Evolutionary conservation across 202 grass and related monocot species (phyloP).

Genomic region (Schoenoplectus tabernaemontani): DNA sequence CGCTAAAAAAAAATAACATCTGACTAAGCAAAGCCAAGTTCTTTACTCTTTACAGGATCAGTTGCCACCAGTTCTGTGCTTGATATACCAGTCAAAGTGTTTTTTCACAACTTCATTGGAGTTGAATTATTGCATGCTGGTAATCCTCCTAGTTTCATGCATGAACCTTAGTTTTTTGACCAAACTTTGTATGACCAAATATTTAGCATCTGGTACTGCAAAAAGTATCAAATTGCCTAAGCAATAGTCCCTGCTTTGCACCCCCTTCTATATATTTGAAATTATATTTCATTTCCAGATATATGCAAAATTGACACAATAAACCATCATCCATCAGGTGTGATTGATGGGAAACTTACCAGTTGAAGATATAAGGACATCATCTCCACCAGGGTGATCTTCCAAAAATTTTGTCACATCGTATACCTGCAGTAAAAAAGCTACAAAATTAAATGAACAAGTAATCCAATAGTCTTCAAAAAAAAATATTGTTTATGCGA

Average conservation of each 20-base stretch:
- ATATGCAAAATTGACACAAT: not conserved
- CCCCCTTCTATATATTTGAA: not conserved
- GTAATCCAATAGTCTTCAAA: not conserved
- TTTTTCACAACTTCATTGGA: not conserved
- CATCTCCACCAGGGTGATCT: constrained; percentile 83
- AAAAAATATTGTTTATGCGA: not conserved
- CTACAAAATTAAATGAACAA: not conserved
- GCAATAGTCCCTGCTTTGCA: not conserved
- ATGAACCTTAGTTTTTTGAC: not conserved
- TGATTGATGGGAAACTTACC: constrained; percentile 34
- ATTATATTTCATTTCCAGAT: not conserved
- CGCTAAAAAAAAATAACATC: constrained; percentile 22
- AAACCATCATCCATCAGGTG: not conserved
- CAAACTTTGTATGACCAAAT: not conserved
- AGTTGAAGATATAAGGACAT: constrained; percentile 72
- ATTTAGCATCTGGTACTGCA: not conserved
- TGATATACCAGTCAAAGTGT: not conserved
- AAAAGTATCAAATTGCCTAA: not conserved
- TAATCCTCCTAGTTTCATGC: not conserved
- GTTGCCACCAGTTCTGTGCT: not conserved
- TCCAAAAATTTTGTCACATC: constrained; percentile 77
- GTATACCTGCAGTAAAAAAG: constrained; percentile 53
- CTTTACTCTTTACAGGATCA: not conserved
- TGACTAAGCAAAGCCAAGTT: not conserved
- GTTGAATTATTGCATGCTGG: not conserved